Base-by-base conservation (phyloP, 1,139 yeast species). In the Hyphopichia khmerensis region DNA sequence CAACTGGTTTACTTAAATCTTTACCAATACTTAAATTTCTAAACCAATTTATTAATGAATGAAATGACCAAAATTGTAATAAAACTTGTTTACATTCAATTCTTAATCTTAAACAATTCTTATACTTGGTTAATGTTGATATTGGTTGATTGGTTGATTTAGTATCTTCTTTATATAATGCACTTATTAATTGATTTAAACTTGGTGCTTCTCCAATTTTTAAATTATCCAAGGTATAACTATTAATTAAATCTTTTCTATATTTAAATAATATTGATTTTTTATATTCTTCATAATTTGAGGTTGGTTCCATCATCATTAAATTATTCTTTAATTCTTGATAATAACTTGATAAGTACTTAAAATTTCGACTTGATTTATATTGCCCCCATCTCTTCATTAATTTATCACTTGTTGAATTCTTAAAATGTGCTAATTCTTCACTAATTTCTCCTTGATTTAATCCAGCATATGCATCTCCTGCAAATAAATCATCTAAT, bases 41-140 rank as follows among this genome's bases (percentile, higher is more conserved):
- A 51, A 52, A 69, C 77, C 79, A 74, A 38, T 62, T 62, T 11
- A 65, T 55, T 68, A 71, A 63, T 3, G 66, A 67, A 40, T 63
- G 57, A 48, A 73, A 69, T 14, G 77, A 71, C 72, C 77, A 71
- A 45, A 67, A 67, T 44, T 71, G 77, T 4, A 75, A 49, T 27
- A 73, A 34, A 7, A 71, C 40, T 52, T 75, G 79, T 42, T 67
- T 62, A 41, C 65, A 56, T 51, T 75, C 79, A 16, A 71, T 51
- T 38, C 79, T 53, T 16, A 71, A 51, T 39, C 80, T 57, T 33
- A 75, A 57, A 4, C 62, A 59, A 48, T 72, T 72, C 40, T 60
- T 59, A 50, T 67, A 70, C 36, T 64, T 62, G 21, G 67, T 63
- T 35, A 68, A 49, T n/a, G 67, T 55, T n/a, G 61, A 50, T 4